A percentile compares a stretch with the other conserved stretches of the same genome.
phyloP scores from a whole-genome alignment of 75 land plant genomes.

The Larix kaempferi region DNA sequence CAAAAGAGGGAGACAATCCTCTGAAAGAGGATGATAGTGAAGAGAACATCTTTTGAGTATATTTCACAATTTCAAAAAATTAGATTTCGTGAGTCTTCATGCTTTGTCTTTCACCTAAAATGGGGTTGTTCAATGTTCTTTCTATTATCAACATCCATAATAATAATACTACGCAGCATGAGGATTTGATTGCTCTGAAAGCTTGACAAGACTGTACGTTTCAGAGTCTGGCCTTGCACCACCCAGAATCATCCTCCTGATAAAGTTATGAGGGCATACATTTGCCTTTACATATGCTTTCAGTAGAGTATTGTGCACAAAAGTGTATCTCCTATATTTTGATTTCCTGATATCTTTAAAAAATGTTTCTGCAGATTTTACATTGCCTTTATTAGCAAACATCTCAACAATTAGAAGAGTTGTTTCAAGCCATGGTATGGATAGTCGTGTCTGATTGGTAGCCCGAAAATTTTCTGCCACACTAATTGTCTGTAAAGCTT shows the following conservation, averaged over 20 bases:
- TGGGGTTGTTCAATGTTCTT: no score
- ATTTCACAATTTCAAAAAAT: no score
- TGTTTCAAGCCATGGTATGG: slow-evolving; percentile 87
- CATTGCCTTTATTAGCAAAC: slow-evolving; percentile 77
- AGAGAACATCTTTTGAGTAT: no score
- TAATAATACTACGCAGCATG: no score
- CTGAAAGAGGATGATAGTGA: no score
- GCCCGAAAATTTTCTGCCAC: slow-evolving; percentile 28
- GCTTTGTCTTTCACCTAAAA: no score
- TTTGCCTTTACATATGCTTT: slow-evolving; percentile 81
- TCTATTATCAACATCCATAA: no score
- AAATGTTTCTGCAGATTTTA: slow-evolving; percentile 52
- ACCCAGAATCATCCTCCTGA: slow-evolving; percentile 70
- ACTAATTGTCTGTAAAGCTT: slow-evolving; percentile 58
- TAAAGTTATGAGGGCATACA: slow-evolving; percentile 56
- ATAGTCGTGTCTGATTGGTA: slow-evolving; percentile 32
- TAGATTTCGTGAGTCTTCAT: no score
- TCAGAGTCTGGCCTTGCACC: slow-evolving; percentile 82
- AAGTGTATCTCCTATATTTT: slow-evolving; percentile 52
- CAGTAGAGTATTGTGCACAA: slow-evolving; percentile 66
- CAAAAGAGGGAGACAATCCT: no score
- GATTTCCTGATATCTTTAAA: slow-evolving; percentile 55
- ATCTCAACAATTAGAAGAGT: slow-evolving; percentile 51
- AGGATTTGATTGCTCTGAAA: slow-evolving; percentile 20
- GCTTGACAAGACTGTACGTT: slow-evolving; percentile 66